Evolutionary conservation across 2,329 filamentous ascomycete genomes (phyloP).

Genomic region (Fusarium falciforme): DNA sequence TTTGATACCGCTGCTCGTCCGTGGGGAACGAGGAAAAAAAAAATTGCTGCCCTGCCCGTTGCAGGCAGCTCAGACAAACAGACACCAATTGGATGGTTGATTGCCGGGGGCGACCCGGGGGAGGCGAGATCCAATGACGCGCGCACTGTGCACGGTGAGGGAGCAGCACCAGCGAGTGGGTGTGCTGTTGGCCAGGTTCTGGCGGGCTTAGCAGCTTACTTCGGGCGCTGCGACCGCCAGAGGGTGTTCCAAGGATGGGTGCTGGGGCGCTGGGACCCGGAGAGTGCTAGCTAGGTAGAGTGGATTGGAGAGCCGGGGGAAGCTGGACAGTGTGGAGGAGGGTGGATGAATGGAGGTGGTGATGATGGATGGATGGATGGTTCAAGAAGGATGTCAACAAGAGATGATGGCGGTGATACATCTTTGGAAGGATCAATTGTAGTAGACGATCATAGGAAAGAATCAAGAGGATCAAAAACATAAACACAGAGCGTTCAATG

Average conservation of each 20-base stretch:
- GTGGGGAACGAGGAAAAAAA: conserved; percentile 14
- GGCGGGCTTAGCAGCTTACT: conserved; percentile 22
- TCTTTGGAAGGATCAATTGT: conserved; percentile 19
- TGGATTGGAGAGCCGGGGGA: conserved; percentile 29
- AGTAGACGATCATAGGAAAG: background rate
- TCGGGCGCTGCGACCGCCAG: conserved; percentile 31
- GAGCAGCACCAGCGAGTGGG: conserved; percentile 17
- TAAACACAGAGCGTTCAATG: background rate
- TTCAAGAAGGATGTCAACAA: background rate
- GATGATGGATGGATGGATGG: conserved; percentile 36
- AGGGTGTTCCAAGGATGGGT: conserved; percentile 13
- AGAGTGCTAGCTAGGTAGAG: conserved; percentile 23
- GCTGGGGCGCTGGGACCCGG: conserved; percentile 22
- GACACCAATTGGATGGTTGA: conserved; percentile 35
- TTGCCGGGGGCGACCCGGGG: conserved; percentile 36
- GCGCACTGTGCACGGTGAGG: conserved; percentile 30
- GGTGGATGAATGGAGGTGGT: conserved; percentile 35
- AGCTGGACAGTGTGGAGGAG: conserved; percentile 26
- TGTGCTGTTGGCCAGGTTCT: conserved; percentile 13
- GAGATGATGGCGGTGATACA: conserved; percentile 26
- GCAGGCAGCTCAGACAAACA: conserved; percentile 14
- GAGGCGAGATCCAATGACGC: conserved; percentile 37
- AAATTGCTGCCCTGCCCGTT: conserved; percentile 24
- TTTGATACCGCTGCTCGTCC: conserved; percentile 12
- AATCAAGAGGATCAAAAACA: background rate